A percentile compares a stretch with the other conserved stretches of the same genome.
These are phyloP conservation scores for Tricholoma sp. DNA, from an alignment of 768 basidiomycete genomes.

Conservation along the genomic window DNA sequence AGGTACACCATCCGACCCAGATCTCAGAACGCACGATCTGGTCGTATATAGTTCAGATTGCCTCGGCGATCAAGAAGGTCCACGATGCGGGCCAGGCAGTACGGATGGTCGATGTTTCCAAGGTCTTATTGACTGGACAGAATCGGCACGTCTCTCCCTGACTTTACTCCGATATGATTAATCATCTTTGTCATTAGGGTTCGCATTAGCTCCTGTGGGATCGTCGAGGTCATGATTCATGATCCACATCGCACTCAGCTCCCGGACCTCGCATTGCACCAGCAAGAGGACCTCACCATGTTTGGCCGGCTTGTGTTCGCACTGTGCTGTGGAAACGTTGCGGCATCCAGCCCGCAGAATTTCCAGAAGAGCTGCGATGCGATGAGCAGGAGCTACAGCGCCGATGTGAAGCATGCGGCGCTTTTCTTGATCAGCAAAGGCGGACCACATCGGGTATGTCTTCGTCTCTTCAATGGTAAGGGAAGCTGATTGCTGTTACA, in stretches of 20 bases:
- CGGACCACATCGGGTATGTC: conserved; percentile 52
- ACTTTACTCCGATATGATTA: neutral
- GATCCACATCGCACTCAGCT: conserved; percentile 46
- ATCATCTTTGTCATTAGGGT: conserved; percentile 39
- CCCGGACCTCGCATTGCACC: conserved; percentile 46
- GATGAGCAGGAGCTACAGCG: conserved; percentile 67
- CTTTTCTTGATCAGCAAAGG: conserved; percentile 75
- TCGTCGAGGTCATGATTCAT: conserved; percentile 80
- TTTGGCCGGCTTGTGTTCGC: conserved; percentile 83
- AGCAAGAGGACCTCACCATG: conserved; percentile 86
- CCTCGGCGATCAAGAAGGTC: conserved; percentile 78
- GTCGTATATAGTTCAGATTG: conserved; percentile 90
- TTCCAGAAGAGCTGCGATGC: conserved; percentile 71
- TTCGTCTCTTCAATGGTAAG: neutral
- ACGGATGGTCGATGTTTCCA: conserved; percentile 78
- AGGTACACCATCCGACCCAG: conserved; percentile 19
- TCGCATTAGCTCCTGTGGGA: conserved; percentile 81
- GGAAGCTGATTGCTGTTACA: conserved; percentile 23
- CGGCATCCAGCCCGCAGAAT: conserved; percentile 55
- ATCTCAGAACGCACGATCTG: conserved; percentile 83
- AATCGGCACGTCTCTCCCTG: conserved; percentile 53
- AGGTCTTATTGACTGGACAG: conserved; percentile 83
- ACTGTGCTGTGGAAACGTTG: conserved; percentile 65
- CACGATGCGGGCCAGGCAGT: conserved; percentile 80
- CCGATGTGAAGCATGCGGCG: conserved; percentile 77